These are phyloP conservation scores for Fusarium sp. DNA, from an alignment of 2,329 filamentous ascomycete species.

Conservation along the genomic window DNA sequence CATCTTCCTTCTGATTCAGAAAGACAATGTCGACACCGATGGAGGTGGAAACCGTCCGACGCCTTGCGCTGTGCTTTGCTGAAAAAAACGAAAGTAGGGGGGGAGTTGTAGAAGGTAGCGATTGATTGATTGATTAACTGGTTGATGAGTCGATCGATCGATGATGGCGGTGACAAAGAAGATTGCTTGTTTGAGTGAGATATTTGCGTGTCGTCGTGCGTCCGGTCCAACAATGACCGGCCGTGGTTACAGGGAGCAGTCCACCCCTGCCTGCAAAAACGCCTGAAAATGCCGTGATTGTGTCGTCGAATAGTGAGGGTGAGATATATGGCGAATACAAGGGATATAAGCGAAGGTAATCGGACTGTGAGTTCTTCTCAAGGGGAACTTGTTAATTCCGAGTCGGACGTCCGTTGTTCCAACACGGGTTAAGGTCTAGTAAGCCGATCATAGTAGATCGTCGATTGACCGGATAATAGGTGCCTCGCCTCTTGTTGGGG, in stretches of 20 bases:
- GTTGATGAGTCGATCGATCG: conserved; percentile 20
- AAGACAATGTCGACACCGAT: conserved; percentile 21
- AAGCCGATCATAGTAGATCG: conserved; percentile 71
- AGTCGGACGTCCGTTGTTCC: conserved; percentile 11
- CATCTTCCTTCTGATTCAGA: conserved; percentile 15
- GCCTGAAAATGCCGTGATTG: conserved; percentile 37
- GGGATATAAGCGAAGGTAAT: conserved; percentile 17
- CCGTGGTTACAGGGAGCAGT: conserved; percentile 14
- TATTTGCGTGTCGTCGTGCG: conserved; percentile 42
- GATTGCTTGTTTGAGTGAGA: conserved; percentile 21
- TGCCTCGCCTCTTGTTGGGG: conserved; percentile 78
- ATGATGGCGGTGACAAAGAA: conserved; percentile 37
- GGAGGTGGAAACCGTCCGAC: conserved; percentile 36
- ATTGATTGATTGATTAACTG: conserved; percentile 29
- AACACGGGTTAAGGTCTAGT: background rate
- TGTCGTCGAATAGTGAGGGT: conserved; percentile 30
- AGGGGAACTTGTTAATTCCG: background rate
- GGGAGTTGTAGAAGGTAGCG: conserved; percentile 23
- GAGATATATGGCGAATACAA: conserved; percentile 12
- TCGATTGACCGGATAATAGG: conserved; percentile 84
- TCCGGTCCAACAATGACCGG: conserved; percentile 21
- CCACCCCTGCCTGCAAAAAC: conserved; percentile 29
- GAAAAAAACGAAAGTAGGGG: conserved; percentile 38
- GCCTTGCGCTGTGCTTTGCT: conserved; percentile 44
- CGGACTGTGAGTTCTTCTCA: background rate